Percentiles rank a stretch among this genome's conserved stretches.
phyloP scores from a whole-genome alignment of 139 green algal species.

The Marvania coccoides region DNA sequence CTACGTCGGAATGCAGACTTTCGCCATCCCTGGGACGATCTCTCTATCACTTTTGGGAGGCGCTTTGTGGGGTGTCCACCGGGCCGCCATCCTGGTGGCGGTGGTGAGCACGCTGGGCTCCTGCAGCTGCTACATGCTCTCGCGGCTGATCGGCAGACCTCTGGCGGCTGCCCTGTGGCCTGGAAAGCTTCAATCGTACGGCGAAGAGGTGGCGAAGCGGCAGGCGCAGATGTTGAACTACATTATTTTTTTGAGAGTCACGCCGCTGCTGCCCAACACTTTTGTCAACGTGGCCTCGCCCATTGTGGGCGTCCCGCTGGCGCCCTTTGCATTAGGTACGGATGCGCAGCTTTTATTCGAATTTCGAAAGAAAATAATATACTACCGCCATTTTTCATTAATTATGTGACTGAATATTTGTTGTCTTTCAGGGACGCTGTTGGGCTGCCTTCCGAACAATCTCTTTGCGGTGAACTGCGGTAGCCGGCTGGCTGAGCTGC shows the following conservation, averaged over 20 bases:
- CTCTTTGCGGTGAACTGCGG: conserved; percentile 49
- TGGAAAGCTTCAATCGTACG: conserved; percentile 29
- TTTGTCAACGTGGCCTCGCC: conserved; percentile 74
- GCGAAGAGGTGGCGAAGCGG: conserved; percentile 38
- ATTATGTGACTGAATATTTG: neutral
- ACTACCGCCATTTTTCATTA: neutral
- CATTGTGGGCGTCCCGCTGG: conserved; percentile 59
- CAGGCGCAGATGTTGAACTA: conserved; percentile 55
- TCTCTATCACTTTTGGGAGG: conserved; percentile 59
- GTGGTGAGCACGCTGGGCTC: conserved; percentile 40
- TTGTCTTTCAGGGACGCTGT: conserved; percentile 40
- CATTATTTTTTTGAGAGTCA: conserved; percentile 71
- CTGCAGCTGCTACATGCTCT: conserved; percentile 37
- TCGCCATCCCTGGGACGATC: conserved; percentile 67
- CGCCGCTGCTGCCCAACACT: conserved; percentile 66
- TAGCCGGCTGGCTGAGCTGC: conserved; percentile 34
- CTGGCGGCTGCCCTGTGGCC: conserved; percentile 46
- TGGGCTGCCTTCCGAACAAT: conserved; percentile 66
- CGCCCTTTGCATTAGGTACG: conserved; percentile 40
- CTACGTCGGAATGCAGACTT: conserved; percentile 67
- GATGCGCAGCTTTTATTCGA: too few species aligned
- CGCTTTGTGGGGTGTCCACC: conserved; percentile 47
- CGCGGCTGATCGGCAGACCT: conserved; percentile 29
- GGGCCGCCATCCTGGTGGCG: conserved; percentile 35
- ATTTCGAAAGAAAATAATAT: neutral